Percentiles rank a stretch among this genome's conserved stretches.
phyloP scores from a whole-genome alignment of 768 basidiomycete genomes.

The Asterophora parasitica region DNA sequence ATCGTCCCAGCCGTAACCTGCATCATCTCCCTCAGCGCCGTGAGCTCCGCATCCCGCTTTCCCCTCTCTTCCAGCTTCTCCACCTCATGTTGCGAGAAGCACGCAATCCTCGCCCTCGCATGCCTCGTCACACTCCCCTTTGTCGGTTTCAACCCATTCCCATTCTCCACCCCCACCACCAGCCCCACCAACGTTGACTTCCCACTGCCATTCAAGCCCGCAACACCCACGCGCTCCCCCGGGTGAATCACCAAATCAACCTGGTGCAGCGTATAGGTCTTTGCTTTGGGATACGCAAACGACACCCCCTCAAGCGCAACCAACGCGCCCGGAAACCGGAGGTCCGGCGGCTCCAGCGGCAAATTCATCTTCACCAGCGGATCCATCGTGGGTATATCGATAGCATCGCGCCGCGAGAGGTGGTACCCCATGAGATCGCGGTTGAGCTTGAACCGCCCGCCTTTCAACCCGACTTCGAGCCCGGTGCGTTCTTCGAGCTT shows the following conservation, averaged over 20 bases:
- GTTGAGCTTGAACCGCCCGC: conserved; percentile 53
- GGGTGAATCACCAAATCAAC: conserved; percentile 21
- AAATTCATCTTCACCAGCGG: conserved; percentile 29
- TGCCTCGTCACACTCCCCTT: conserved; percentile 48
- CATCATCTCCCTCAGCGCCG: conserved; percentile 18
- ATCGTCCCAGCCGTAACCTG: conserved; percentile 17
- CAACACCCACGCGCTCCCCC: conserved; percentile 22
- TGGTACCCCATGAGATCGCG: conserved; percentile 45
- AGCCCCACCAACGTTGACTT: conserved; percentile 39
- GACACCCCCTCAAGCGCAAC: conserved; percentile 20
- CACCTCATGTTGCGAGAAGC: conserved; percentile 60
- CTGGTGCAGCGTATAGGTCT: conserved; percentile 14
- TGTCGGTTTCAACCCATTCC: conserved; percentile 32
- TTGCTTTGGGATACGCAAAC: conserved; percentile 21
- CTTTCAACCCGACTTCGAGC: conserved; percentile 32
- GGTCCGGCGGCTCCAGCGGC: conserved; percentile 21
- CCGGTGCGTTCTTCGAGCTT: conserved; percentile 42
- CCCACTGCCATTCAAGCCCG: conserved; percentile 36
- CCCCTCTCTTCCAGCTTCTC: conserved; percentile 37
- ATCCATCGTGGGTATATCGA: conserved; percentile 36
- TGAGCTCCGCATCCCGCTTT: conserved; percentile 20
- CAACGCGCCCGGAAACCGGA: conserved; percentile 22
- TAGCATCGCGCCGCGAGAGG: conserved; percentile 30
- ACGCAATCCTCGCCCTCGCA: conserved; percentile 49
- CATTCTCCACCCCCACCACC: conserved; percentile 8